Evolutionary conservation across 2,329 filamentous ascomycete species (phyloP), one percentile per base, ranked within the genome.

Genomic region (Gaeumannomyces sp.): DNA sequence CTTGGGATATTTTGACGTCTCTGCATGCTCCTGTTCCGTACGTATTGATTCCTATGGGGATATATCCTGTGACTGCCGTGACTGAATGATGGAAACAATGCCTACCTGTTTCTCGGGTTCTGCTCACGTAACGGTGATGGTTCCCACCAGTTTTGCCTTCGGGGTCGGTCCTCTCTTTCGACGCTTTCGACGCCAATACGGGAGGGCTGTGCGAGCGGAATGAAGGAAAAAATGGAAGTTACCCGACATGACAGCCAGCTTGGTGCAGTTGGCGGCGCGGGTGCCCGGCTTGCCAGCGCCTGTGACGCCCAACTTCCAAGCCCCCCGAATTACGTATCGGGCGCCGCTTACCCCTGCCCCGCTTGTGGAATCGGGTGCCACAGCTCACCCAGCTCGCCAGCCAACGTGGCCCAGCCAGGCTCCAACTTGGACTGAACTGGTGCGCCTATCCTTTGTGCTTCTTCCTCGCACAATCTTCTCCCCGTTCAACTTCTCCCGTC

Each of bases 271-370:
- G 57, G 27, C 57, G 8, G 57, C 57, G 19, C 25, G 22, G 57
- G 19, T 59, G 57, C 11, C 57, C 27, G n/a, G 35, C 35, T 38
- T 38, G 13, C 35, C 16, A 38, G 35, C 35, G 45, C 45, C 45
- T n/a, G 45, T n/a, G 22, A 11, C 19, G 45, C 22, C 22, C 45
- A n/a, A n/a, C 45, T 22, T n/a, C 45, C 45, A 59, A 59, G 57
- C 57, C 57, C 57, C 57, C 45, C 45, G 45, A 59, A 59, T 59
- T 59, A 59, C 57, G 57, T 59, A 59, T 59, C 16, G 25, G 57
- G 25, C 56, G 57, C 28, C 27, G 57, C 57, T 27, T 22, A 27
- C 57, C 57, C 57, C 25, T 31, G 45, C 45, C 45, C 45, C 45
- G 45, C 45, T 53, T n/a, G 45, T 53, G 45, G 45, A 53, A 53